Evolutionary conservation across 805 yeast species (phyloP), one percentile per base, ranked within the genome.

Genomic region (Naumovozyma dairenensis): DNA sequence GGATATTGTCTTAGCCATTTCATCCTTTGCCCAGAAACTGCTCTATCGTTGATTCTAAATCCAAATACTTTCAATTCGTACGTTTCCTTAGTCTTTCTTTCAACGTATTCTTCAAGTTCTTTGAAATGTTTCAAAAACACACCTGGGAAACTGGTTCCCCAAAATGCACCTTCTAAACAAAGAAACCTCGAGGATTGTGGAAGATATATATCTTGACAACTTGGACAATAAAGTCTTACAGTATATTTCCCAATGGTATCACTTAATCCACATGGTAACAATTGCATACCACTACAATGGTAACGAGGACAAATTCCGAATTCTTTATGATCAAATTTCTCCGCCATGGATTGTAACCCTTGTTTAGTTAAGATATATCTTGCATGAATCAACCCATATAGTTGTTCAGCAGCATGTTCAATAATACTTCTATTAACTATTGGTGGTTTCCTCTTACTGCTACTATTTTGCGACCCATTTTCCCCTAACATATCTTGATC

Each of bases 101-200:
- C 67, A 45, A 84, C 77, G 49, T 81, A 85, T 47, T 74, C 73
- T 52, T 81, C 94, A 32, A 86, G 73, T 43, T 85, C 96, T n/a
- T 92, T 85, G 62, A 80, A 86, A 71, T 83, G 80, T 53, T 86
- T 82, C 40, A 92, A 74, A 49, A 92, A 81, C 45, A 92, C 70
- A 2, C 96, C 96, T 1, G 96, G 92, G 62, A 92, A 92, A 22
- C 93, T 78, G 0, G 97, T 85, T 4, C 98, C 97, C 64, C 93
- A 92, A 51, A 80, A 92, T 1, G 97, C 96, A 4, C 98, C 98
- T 59, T 92, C 98, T 28, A 92, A 74, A 51, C 84, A 83, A 37
- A 82, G 63, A 58, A 83, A 87, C 41, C 94, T 68, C n/a, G 87
- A 76, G 36, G 86, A 78, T 36, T 80, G 75, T 2, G 97, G 97